Evolutionary conservation across 1,284 basidiomycete species (phyloP).

Genomic region (Cryptococcus sp.): DNA sequence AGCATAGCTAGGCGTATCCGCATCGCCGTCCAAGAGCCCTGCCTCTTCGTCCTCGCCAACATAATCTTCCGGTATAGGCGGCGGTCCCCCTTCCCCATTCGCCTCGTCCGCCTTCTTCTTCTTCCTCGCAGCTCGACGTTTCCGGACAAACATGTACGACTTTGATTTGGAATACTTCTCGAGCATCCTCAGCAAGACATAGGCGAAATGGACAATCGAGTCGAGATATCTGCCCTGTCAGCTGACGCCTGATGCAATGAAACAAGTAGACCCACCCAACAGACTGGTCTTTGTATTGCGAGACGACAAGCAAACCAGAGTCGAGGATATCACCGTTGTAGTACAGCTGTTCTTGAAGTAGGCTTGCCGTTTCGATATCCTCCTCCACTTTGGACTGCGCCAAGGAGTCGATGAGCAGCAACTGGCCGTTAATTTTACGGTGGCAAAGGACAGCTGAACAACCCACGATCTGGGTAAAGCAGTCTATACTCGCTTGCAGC

Average conservation of each 20-base stretch:
- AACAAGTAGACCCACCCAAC: conserved; percentile 42
- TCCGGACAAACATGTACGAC: conserved; percentile 69
- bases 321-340: conserved; percentile 91
- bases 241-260: neutral
- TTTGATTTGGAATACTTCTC: conserved; percentile 75
- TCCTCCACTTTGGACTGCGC: conserved; percentile 51
- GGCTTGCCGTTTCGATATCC: conserved; percentile 66
- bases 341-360: conserved; percentile 79
- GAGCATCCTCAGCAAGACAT: conserved; percentile 74
- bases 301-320: conserved; percentile 68
- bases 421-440: conserved; percentile 45
- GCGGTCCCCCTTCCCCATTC: conserved; percentile 1
- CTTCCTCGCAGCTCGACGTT: conserved; percentile 55
- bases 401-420: conserved; percentile 73
- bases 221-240: conserved; percentile 62
- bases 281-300: conserved; percentile 61
- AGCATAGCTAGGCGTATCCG: conserved; percentile 58
- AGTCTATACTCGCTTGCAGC: conserved; percentile 86
- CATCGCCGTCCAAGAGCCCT: conserved; percentile 50
- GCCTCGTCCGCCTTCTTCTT: conserved; percentile 49
- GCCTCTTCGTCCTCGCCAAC: conserved; percentile 50
- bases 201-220: conserved; percentile 72
- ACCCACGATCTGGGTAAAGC: conserved; percentile 71
- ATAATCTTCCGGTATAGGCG: conserved; percentile 36
- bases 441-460: neutral